Evolutionary conservation across 108 stramenopile species (phyloP).

Genomic region (Cylindrotheca closterium): DNA sequence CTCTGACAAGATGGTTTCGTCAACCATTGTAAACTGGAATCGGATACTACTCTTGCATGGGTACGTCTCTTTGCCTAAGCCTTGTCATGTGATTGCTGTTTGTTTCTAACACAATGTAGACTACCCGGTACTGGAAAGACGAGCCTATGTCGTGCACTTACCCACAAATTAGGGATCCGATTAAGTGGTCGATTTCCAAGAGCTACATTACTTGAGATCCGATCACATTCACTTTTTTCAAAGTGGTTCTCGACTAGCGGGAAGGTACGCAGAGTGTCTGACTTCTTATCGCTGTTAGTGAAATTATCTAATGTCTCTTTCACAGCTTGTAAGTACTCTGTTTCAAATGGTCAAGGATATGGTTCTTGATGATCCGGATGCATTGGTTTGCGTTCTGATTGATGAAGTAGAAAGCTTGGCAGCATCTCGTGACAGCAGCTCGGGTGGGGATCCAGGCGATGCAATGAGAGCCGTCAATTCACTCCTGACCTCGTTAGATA

Average conservation of each 20-base stretch:
- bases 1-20: slow-evolving; percentile 34
- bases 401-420: slow-evolving; percentile 83
- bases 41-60: slow-evolving; percentile 84
- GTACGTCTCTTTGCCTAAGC: slow-evolving; percentile 13
- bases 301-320: no score
- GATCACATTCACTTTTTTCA: slow-evolving; percentile 81
- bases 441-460: slow-evolving; percentile 63
- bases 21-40: slow-evolving; percentile 74
- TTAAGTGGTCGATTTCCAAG: slow-evolving; percentile 45
- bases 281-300: no score
- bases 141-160: slow-evolving; percentile 68
- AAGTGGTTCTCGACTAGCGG: slow-evolving; percentile 91
- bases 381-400: slow-evolving; percentile 74
- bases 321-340: slow-evolving; percentile 53
- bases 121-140: slow-evolving; percentile 84
- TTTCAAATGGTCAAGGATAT: slow-evolving; percentile 78
- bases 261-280: slow-evolving; percentile 32
- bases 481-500: slow-evolving; percentile 70
- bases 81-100: slow-evolving; percentile 54
- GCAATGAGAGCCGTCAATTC: slow-evolving; percentile 78
- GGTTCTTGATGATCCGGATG: slow-evolving; percentile 67
- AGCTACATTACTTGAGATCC: slow-evolving; percentile 73
- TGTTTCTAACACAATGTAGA: slow-evolving; percentile 73
- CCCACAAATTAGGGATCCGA: slow-evolving; percentile 79
- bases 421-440: slow-evolving; percentile 21